Base-by-base conservation (phyloP, 768 basidiomycete genomes). In the Phylloporus scabripes region DNA sequence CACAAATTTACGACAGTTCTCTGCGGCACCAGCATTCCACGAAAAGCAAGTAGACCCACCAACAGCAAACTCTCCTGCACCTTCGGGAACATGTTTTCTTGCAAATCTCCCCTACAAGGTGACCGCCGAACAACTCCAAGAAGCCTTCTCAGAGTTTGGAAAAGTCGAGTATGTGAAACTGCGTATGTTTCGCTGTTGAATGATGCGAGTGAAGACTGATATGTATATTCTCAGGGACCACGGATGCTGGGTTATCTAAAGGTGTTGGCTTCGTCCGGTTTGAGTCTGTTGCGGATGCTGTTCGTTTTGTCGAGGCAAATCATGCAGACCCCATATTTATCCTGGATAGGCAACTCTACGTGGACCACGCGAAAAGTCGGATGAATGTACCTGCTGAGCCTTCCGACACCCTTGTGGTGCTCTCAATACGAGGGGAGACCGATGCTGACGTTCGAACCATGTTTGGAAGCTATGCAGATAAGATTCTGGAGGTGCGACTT, bases 81-180 rank as follows among this genome's bases (percentile, higher is more conserved):
- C 76, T 6, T 64, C 61, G n/a, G 63, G 63, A 9, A 67, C 66
- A 3, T 56, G 82, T 43, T 81, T 64, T 38, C 54, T 80, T 28
- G 75, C 71, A 8, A 82, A 82, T 53, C n/a, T 82, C n/a, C 77
- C 80, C 42, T 86, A 67, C 60, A 65, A 57, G 15, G 56, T 65
- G 33, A 71, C 69, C 1, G 73, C 71, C 51, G 62, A 60, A 18
- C 69, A 79, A 39, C 42, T 82, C 10, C 49, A 62, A 34, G 68
- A 72, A 4, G 64, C 68, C 15, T 75, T 80, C 55, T 61, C 57
- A 18, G 59, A 67, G 21, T 80, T 74, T 55, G 81, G 80, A 7
- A 49, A 62, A 18, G 51, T 81, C 34, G 48, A 48, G 32, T 54
- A 49, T 12, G 56, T 80, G 37, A 62, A 61, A 31, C 42, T 82